phyloP scores from a whole-genome alignment of 2,329 filamentous ascomycete genomes.

The Diaporthe sp. region DNA sequence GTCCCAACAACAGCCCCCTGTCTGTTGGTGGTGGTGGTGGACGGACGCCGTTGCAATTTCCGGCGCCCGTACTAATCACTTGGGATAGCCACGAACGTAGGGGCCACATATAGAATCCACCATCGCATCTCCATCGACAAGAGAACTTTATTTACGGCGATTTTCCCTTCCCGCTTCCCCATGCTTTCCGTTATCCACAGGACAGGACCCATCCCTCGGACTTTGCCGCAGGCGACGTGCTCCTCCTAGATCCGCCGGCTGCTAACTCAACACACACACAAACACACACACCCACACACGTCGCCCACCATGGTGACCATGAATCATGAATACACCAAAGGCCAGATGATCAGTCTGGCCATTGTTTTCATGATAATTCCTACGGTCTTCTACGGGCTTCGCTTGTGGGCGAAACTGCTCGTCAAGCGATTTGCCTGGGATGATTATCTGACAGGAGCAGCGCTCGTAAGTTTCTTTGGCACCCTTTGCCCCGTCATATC shows the following conservation, averaged over 20 bases:
- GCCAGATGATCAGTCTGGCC: conserved; percentile 20
- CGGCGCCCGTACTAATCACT: neutral
- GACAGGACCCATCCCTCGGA: neutral
- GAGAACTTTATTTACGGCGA: neutral
- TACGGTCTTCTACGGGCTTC: neutral
- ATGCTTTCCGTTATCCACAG: neutral
- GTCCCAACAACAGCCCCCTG: no score
- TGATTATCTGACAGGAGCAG: conserved; percentile 8
- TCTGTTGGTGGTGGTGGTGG: no score
- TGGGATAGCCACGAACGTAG: neutral
- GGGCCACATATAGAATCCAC: neutral
- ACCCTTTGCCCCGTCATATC: no score
- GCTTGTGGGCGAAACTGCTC: neutral
- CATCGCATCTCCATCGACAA: conserved; percentile 1
- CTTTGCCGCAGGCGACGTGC: conserved; percentile 10
- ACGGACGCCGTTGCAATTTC: no score
- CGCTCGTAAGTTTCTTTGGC: neutral
- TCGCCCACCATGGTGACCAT: conserved; percentile 11
- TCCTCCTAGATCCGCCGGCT: neutral
- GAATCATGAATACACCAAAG: conserved; percentile 10
- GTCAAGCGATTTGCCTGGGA: conserved; percentile 6
- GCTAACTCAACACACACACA: neutral
- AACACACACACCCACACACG: no score
- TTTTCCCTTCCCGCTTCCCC: neutral
- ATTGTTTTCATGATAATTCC: conserved; percentile 9